Percentiles rank a stretch among this genome's conserved stretches.
Evolutionary conservation across 768 basidiomycete species (phyloP).

Genomic region (Exsudoporus frostii): DNA sequence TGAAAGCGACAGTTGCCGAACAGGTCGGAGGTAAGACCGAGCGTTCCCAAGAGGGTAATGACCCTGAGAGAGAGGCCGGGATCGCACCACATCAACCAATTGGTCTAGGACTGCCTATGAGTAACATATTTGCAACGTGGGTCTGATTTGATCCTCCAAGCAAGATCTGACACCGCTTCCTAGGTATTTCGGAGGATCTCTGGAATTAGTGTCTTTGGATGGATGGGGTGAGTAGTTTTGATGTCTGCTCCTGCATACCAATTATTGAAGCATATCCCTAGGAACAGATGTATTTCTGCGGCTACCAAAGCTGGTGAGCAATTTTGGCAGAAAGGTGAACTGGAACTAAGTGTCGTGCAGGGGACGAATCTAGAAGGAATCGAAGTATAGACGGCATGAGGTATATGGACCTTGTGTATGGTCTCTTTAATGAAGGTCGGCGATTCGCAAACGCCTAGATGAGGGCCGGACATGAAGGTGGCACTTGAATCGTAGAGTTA

Average conservation of each 20-base stretch:
- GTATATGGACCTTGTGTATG: neutral
- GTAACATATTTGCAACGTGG: constrained; percentile 81
- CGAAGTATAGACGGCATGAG: constrained; percentile 49
- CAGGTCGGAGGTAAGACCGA: constrained; percentile 47
- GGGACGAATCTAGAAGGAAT: constrained; percentile 85
- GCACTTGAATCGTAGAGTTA: neutral
- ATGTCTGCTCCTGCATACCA: neutral
- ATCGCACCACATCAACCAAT: constrained; percentile 60
- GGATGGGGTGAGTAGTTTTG: constrained; percentile 66
- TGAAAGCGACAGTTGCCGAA: constrained; percentile 78
- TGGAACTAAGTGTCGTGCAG: constrained; percentile 34
- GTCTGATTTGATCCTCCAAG: constrained; percentile 19
- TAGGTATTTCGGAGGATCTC: constrained; percentile 80
- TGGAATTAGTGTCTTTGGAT: constrained; percentile 76
- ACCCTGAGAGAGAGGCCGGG: constrained; percentile 43
- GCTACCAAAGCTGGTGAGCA: constrained; percentile 72
- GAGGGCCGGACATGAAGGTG: constrained; percentile 4
- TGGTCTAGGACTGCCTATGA: constrained; percentile 85
- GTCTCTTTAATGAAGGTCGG: neutral
- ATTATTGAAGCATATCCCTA: constrained; percentile 26
- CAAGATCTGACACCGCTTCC: neutral
- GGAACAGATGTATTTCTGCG: constrained; percentile 83
- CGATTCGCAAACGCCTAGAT: neutral
- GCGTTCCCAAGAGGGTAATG: constrained; percentile 24
- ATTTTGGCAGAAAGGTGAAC: neutral